Conservation (phyloP, 164 flowering plant genomes). For the Protea cynaroides region DNA sequence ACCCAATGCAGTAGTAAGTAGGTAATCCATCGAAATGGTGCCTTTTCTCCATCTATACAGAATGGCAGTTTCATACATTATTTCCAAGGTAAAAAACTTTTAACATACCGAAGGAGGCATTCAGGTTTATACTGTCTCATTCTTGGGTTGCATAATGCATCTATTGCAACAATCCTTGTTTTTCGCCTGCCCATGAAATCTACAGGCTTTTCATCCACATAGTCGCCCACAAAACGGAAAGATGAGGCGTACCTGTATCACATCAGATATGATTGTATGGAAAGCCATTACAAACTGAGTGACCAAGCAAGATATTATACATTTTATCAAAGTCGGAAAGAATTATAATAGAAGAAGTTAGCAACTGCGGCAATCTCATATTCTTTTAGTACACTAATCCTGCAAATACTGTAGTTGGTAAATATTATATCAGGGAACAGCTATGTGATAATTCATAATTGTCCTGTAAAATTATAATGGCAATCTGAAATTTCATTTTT, state of each 20-base stretch:
- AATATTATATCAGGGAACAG: too few species aligned
- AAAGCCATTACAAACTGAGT: constrained; percentile 3
- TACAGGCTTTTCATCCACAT: constrained; percentile 42
- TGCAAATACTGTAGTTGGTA: not conserved
- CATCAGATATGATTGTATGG: constrained; percentile 3
- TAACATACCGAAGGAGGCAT: constrained; percentile 57
- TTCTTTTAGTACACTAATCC: not conserved
- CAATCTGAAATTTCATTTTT: too few species aligned
- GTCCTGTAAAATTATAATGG: too few species aligned
- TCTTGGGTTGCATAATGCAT: constrained; percentile 66
- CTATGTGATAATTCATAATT: too few species aligned
- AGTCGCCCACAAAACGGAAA: constrained; percentile 65
- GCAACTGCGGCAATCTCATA: not conserved
- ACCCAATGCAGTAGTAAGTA: too few species aligned
- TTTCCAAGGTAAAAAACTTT: not conserved
- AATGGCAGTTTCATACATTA: not conserved
- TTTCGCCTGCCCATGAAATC: constrained; percentile 63
- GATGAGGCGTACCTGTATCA: constrained; percentile 68
- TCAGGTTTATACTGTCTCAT: constrained; percentile 49
- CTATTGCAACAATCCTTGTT: constrained; percentile 80
- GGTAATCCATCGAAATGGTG: too few species aligned
- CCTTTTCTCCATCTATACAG: too few species aligned
- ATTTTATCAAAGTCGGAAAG: not conserved
- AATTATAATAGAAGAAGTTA: not conserved
- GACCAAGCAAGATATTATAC: not conserved